Percentiles rank a stretch among this genome's conserved stretches.
Conservation (phyloP, 1,139 yeast genomes). For the Meyerozyma guilliermondii region DNA sequence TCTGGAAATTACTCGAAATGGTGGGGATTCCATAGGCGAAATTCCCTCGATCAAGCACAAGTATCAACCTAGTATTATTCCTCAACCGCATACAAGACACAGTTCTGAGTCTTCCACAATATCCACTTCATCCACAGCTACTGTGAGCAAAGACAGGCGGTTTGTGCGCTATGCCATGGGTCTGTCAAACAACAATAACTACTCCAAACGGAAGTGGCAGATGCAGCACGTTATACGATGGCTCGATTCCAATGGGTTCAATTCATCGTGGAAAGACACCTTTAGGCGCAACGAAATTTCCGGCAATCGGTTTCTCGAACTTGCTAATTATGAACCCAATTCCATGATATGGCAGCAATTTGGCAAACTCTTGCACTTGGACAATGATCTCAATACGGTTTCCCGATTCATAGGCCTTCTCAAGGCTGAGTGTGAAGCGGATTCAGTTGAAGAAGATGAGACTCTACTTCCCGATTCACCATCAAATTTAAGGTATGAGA, state of each 20-base stretch:
- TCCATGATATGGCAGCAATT: constrained; percentile 48
- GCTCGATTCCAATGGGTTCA: constrained; percentile 65
- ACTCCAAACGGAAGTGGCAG: constrained; percentile 51
- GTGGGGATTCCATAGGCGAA: constrained; percentile 1
- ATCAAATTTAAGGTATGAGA: constrained; percentile 4
- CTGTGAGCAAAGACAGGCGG: constrained; percentile 32
- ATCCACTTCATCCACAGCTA: constrained; percentile 26
- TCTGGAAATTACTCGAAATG: background rate
- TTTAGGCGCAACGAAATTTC: constrained; percentile 55
- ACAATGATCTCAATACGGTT: constrained; percentile 45
- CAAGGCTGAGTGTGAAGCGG: constrained; percentile 18
- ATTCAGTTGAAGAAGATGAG: constrained; percentile 3
- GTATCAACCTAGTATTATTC: background rate
- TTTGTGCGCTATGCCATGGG: constrained; percentile 44
- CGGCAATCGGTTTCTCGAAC: constrained; percentile 61
- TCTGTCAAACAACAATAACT: constrained; percentile 14
- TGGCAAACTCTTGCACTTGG: constrained; percentile 28
- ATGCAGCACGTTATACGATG: constrained; percentile 59
- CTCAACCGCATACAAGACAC: constrained; percentile 25
- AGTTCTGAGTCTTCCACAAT: constrained; percentile 34
- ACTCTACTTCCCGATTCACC: background rate
- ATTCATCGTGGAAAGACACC: constrained; percentile 64
- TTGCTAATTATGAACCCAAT: constrained; percentile 61
- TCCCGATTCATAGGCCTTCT: constrained; percentile 46
- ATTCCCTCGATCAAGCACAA: constrained; percentile 2